Evolutionary conservation across 2,329 filamentous ascomycete species (phyloP), one percentile per base, ranked within the genome.

Genomic region (Colletotrichum salicis): DNA sequence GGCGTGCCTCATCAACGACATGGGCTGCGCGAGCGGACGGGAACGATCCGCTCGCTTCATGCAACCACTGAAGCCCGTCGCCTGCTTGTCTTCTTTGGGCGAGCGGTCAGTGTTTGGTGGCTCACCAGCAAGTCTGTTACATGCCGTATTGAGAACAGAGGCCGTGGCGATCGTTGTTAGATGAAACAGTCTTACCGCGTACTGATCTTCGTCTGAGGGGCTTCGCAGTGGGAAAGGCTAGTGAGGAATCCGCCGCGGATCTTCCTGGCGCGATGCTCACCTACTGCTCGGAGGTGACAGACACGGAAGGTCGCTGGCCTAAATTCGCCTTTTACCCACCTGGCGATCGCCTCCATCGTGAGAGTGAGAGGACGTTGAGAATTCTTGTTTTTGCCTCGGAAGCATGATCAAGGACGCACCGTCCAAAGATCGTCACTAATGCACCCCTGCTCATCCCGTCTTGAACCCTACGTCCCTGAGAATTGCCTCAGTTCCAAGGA

Each of bases 101-200:
- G 55, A 64, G 55, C 52, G 67, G 67, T 56, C 54, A 57, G 45
- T 61, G 55, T 72, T 57, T 70, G 55, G 66, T 55, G 27, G 64
- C 64, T 63, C n/a, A 56, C 51, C 56, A 35, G 56, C 31, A 22
- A 63, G 52, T 57, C 37, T 67, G 67, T 62, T 61, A 63, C 70
- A 72, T 72, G 58, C 70, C 70, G 41, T 67, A 65, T 71, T 63
- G 22, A 71, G 67, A 71, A 60, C 13, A 72, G 61, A 58, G 54
- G 70, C 70, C 67, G 70, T 56, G 65, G 61, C 61, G 70, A 72
- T 72, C 61, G 56, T 48, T 72, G 62, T 48, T 31, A 62, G 57
- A 58, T 72, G 70, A 72, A 72, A 72, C 70, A 67, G 66, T 71
- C 70, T 72, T 71, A 72, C 70, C 58, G 61, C 61, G 56, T 57